Evolutionary conservation across 495 filamentous ascomycete species (phyloP).

Genomic region (Penicillium pulvis): DNA sequence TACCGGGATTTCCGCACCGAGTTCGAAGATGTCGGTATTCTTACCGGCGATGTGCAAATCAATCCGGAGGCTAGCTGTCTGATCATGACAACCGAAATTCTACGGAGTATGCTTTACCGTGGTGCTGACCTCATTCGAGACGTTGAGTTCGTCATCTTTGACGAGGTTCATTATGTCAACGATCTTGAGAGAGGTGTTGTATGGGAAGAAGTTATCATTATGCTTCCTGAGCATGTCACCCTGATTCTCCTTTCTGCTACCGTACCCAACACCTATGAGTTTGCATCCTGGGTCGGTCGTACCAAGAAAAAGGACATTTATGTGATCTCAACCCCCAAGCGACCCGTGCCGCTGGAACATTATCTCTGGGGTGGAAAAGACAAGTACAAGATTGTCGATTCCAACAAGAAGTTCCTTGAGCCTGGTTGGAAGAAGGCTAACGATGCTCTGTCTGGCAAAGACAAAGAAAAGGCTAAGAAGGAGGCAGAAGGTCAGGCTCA

Average conservation of each 20-base stretch:
- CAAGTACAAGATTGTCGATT: conserved; percentile 92
- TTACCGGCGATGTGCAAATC: conserved; percentile 98
- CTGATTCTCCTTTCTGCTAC: conserved; percentile 94
- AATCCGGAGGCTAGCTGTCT: conserved; percentile 96
- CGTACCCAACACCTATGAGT: conserved; percentile 96
- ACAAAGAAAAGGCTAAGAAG: conserved; percentile 67
- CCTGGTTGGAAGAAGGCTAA: conserved; percentile 95
- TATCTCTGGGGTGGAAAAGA: conserved; percentile 92
- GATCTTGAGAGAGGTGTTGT: conserved; percentile 96
- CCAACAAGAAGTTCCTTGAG: conserved; percentile 86
- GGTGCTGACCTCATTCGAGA: conserved; percentile 95
- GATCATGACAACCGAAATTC: conserved; percentile 99
- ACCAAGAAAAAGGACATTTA: conserved; percentile 99
- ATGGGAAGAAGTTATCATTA: conserved; percentile 99
- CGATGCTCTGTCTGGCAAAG: conserved; percentile 75
- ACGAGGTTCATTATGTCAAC: conserved; percentile 99
- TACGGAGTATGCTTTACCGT: conserved; percentile 96
- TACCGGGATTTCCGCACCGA: conserved; percentile 88
- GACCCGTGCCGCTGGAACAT: conserved; percentile 93
- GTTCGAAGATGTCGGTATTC: conserved; percentile 94
- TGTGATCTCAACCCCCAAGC: conserved; percentile 95
- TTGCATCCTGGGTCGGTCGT: conserved; percentile 96
- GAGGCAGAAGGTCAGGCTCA: conserved; percentile 44
- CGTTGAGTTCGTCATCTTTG: conserved; percentile 98
- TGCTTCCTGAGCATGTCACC: conserved; percentile 96